Evolutionary conservation across 164 flowering plant genomes (phyloP).

Genomic region (Kingdonia uniflora): DNA sequence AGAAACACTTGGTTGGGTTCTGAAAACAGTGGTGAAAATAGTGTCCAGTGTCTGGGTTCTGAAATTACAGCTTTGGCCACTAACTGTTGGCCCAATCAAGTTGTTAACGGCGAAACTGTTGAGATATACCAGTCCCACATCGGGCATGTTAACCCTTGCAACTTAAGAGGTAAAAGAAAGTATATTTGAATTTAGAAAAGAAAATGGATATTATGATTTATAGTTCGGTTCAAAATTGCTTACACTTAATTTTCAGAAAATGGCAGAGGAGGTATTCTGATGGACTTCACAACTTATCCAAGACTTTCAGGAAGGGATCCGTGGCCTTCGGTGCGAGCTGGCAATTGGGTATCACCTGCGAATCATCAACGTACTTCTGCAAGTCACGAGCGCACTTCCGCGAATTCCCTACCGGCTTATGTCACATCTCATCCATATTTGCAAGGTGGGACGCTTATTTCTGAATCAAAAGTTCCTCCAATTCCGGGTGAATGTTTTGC

Average conservation of each 20-base stretch:
- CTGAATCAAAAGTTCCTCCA: slow-evolving; percentile 33
- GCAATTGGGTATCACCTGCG: slow-evolving; percentile 23
- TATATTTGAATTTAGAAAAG: too few species aligned
- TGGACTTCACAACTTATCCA: slow-evolving; percentile 58
- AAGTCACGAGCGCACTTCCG: slow-evolving; percentile 14
- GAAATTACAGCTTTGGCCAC: too few species aligned
- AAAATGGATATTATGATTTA: too few species aligned
- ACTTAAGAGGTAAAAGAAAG: too few species aligned
- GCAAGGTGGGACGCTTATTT: slow-evolving; percentile 35
- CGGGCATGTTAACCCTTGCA: too few species aligned
- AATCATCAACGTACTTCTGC: slow-evolving; percentile 7
- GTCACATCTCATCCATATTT: slow-evolving; percentile 20
- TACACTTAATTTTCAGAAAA: slow-evolving; percentile 33
- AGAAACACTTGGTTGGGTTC: too few species aligned
- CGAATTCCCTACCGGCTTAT: slow-evolving; percentile 25
- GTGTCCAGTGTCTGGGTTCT: too few species aligned
- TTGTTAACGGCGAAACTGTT: too few species aligned
- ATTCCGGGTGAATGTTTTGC: slow-evolving; percentile 33
- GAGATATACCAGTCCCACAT: too few species aligned
- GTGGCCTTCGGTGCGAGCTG: slow-evolving; percentile 34
- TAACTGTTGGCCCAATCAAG: too few species aligned
- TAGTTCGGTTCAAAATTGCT: slow-evolving; percentile 3
- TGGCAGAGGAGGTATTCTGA: slow-evolving; percentile 46
- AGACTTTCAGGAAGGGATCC: slow-evolving; percentile 29
- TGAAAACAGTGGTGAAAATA: too few species aligned